Base-by-base conservation (phyloP, 768 basidiomycete genomes). In the Hortiboletus flavorubellus region DNA sequence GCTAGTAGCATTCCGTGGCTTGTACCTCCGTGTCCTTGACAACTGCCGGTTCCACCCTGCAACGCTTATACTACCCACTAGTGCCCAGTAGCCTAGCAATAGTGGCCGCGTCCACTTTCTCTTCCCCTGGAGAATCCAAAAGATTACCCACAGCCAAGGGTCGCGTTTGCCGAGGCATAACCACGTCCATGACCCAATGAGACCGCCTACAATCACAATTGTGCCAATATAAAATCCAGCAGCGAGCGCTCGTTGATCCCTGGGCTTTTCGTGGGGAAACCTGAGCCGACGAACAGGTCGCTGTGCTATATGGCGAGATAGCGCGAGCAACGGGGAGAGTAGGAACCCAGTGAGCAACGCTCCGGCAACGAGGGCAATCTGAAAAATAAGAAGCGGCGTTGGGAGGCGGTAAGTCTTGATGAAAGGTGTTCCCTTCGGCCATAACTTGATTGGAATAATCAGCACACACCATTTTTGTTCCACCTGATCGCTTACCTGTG, bases 31-130 rank as follows among this genome's bases (percentile, higher is more conserved):
- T 1, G 87, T 84, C 55, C 93, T 78, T 6, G 86, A 87, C 46
- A 98, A 73, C 69, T 97, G 95, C 47, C 94, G 79, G 69, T 85
- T 93, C 97, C 97, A 98, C 0, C 92, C 95, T 8, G 89, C 94
- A 23, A 98, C 91, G 54, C 93, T 95, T 53, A 96, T 77, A 59
- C 78, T 80, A 7, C 87, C 89, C 30, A 96, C 71, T 5, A 81
- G 72, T 8, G 77, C 88, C 97, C 97, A 99, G 68, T 97, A 98
- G 5, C 75, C 80, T 46, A 97, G 72, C 42, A 99, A 75, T 8
- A 80, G 82, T 2, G 86, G 82, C 14, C 97, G 78, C 16, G 84
- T 88, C 92, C 93, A 94, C 61, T 82, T 78, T 53, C 79, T 83
- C 62, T 76, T 76, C 5, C 93, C 93, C 59, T 89, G 83, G 4